Evolutionary conservation across 2,329 filamentous ascomycete species (phyloP).

Genomic region (Beauveria bassiana): DNA sequence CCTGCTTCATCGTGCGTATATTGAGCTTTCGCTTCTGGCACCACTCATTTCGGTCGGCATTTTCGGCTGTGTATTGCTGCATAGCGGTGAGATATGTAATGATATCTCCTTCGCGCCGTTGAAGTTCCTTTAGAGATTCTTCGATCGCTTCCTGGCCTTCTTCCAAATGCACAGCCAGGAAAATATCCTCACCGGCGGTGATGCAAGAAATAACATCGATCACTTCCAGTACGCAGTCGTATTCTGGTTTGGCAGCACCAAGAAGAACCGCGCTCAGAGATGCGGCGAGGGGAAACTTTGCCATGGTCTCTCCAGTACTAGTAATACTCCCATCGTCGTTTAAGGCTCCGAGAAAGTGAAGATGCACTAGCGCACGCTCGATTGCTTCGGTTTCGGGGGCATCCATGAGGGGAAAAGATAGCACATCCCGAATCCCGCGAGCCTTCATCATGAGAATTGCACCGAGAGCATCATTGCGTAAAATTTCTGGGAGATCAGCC

Average conservation of each 20-base stretch:
- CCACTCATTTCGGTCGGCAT: constrained; percentile 47
- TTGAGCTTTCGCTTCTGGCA: constrained; percentile 51
- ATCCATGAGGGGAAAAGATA: constrained; percentile 80
- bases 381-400: constrained; percentile 69
- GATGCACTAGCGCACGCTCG: constrained; percentile 71
- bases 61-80: constrained; percentile 52
- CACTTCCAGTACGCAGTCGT: constrained; percentile 68
- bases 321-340: constrained; percentile 67
- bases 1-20: constrained; percentile 53
- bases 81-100: constrained; percentile 57
- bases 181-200: constrained; percentile 56
- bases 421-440: constrained; percentile 72
- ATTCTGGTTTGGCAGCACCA: constrained; percentile 62
- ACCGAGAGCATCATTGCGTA: constrained; percentile 80
- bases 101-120: constrained; percentile 56
- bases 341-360: constrained; percentile 72
- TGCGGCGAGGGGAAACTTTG: constrained; percentile 74
- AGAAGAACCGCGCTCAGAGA: constrained; percentile 75
- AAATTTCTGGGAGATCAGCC: constrained; percentile 77
- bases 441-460: constrained; percentile 92
- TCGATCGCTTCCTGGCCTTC: constrained; percentile 48
- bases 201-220: constrained; percentile 74
- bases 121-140: constrained; percentile 46
- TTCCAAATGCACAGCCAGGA: constrained; percentile 50
- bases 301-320: constrained; percentile 64